These are phyloP conservation scores for Talaromyces sp. DNA, from an alignment of 2,329 filamentous ascomycete genomes.

Conservation along the genomic window DNA sequence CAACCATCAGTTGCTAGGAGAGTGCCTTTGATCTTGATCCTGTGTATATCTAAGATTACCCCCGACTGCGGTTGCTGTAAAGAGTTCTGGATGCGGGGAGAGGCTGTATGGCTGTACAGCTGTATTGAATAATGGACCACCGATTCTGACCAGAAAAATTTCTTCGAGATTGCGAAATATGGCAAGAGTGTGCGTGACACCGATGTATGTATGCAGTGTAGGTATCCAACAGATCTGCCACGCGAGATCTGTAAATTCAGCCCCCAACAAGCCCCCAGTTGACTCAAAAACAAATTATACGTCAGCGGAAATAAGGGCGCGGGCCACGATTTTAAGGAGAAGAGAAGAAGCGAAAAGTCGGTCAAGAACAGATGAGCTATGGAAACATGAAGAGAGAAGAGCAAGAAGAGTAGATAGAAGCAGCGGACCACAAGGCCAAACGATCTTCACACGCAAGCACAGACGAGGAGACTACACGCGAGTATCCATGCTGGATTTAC, in stretches of 20 bases:
- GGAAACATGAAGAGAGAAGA: no score
- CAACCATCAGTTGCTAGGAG: not conserved
- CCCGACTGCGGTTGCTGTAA: not conserved
- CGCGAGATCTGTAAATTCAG: not conserved
- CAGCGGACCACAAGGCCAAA: not conserved
- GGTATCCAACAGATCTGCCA: not conserved
- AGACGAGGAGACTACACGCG: not conserved
- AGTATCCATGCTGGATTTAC: not conserved
- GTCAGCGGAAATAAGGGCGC: not conserved
- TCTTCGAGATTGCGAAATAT: not conserved
- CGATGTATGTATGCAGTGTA: not conserved
- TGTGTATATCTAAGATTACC: not conserved
- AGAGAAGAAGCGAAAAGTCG: not conserved
- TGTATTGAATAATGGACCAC: not conserved
- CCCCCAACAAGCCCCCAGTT: not conserved
- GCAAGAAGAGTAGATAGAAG: not conserved
- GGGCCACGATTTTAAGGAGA: not conserved
- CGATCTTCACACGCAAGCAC: not conserved
- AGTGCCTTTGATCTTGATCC: not conserved
- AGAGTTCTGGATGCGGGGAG: not conserved
- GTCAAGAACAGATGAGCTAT: not conserved
- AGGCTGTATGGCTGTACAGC: no score
- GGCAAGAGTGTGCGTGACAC: slow-evolving; percentile 1
- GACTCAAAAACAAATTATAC: not conserved
- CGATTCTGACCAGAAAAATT: not conserved